Evolutionary conservation across 495 filamentous ascomycete genomes (phyloP), one percentile per base, ranked within the genome.

Genomic region (Bacidia rubella): DNA sequence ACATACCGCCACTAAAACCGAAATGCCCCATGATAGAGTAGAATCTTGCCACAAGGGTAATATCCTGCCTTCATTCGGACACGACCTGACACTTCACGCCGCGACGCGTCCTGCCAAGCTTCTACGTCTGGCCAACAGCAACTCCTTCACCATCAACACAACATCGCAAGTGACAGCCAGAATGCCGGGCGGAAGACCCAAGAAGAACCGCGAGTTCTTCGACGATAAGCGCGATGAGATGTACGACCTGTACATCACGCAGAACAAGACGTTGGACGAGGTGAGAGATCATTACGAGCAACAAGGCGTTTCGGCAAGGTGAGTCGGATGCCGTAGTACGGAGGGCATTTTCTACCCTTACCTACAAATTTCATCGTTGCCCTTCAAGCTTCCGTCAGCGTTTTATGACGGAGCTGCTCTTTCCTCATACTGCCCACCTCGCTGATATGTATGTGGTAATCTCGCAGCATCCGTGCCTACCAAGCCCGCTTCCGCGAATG

Each of bases 401-500:
- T n/a, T n/a, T n/a, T n/a, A n/a, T n/a, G n/a, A n/a, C n/a, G n/a
- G n/a, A n/a, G n/a, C 22, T 29, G 29, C 32, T 20, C 20, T 25
- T 52, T 45, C 32, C 22, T 54, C 50, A 35, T 43, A n/a, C 3
- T 55, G 23, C 12, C 12, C 39, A 20, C 24, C 51, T 26, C 15
- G 20, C 11, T 20, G 19, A 23, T 32, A 11, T 32, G 40, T 40
- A 17, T n/a, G n/a, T n/a, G n/a, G n/a, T n/a, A n/a, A n/a, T n/a
- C n/a, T n/a, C 17, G 41, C 62, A 87, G 82, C 62, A 86, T 85
- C 64, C 81, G 83, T 35, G 78, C 81, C 23, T 86, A 79, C 57
- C 83, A 87, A 61, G 75, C 71, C 11, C 81, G 85, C 53, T 86
- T 87, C 66, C 82, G 78, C 59, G 71, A 78, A 63, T 92, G 86